Conservation (phyloP, 2,329 filamentous ascomycete species). For the Trichothecium sympodiale region DNA sequence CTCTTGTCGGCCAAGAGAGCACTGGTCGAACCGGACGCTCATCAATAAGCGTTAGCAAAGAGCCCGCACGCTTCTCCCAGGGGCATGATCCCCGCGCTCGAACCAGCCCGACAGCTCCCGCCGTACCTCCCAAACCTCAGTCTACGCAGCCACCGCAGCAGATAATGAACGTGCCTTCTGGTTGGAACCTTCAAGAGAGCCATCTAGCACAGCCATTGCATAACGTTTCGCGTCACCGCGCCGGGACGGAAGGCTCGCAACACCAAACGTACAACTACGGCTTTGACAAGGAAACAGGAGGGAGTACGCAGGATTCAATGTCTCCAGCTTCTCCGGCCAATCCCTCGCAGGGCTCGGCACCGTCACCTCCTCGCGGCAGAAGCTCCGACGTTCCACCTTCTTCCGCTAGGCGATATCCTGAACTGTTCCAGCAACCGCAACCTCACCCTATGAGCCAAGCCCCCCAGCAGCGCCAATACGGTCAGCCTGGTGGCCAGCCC, state of each 20-base stretch:
- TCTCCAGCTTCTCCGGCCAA: constrained; percentile 5
- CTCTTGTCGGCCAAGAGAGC: constrained; percentile 3
- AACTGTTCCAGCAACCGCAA: constrained; percentile 26
- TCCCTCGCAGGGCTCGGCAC: constrained; percentile 1
- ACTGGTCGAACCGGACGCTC: constrained; percentile 1
- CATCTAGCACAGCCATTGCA: constrained; percentile 39
- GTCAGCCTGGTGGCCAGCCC: background rate
- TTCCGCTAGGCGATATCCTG: constrained; percentile 37
- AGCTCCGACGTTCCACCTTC: constrained; percentile 31
- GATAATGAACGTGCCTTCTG: constrained; percentile 21
- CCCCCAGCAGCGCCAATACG: constrained; percentile 1
- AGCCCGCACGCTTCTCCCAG: constrained; percentile 2
- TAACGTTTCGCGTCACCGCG: constrained; percentile 19
- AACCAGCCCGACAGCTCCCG: too few relatives aligned
- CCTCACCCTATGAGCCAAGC: background rate
- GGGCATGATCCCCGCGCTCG: background rate
- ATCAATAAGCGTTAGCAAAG: constrained; percentile 1
- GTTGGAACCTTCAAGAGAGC: constrained; percentile 46
- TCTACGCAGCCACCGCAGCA: background rate
- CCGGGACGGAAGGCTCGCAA: constrained; percentile 18
- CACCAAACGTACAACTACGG: constrained; percentile 20
- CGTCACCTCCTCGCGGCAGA: background rate
- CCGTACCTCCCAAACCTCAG: too few relatives aligned
- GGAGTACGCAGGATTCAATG: constrained; percentile 6
- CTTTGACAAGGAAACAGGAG: constrained; percentile 42